These are phyloP conservation scores for Puya raimondii DNA, from an alignment of 176 grass and related monocot genomes.

Conservation along the genomic window DNA sequence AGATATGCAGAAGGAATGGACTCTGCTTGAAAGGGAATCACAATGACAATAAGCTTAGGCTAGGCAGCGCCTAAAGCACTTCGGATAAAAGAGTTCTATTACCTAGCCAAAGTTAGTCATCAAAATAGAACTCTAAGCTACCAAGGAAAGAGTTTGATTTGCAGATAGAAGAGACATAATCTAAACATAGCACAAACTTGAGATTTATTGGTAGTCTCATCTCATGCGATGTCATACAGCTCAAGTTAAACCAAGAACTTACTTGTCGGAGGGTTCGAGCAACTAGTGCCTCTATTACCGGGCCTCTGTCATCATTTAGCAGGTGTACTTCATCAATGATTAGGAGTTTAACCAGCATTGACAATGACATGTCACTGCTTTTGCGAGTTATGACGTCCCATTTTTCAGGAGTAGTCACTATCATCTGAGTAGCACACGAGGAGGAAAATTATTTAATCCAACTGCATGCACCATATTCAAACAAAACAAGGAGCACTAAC, in stretches of 20 bases:
- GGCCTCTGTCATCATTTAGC: constrained; percentile 95
- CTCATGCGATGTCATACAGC: not conserved
- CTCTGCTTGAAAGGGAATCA: too few relatives aligned
- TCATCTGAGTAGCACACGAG: constrained; percentile 58
- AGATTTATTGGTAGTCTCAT: not conserved
- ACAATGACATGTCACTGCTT: constrained; percentile 98
- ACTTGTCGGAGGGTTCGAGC: constrained; percentile 92
- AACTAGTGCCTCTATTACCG: constrained; percentile 94
- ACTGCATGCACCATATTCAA: constrained; percentile 7
- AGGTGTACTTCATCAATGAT: constrained; percentile 99
- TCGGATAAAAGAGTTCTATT: too few relatives aligned
- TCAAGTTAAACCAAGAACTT: not conserved
- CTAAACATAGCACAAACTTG: not conserved
- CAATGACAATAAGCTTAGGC: too few relatives aligned
- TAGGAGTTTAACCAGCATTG: constrained; percentile 91
- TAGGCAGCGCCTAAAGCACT: too few relatives aligned
- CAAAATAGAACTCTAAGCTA: too few relatives aligned
- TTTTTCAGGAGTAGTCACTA: constrained; percentile 97
- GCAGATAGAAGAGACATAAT: too few relatives aligned
- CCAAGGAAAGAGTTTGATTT: too few relatives aligned
- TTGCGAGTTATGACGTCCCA: constrained; percentile 99
- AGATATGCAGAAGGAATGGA: too few relatives aligned
- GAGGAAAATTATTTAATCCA: constrained; percentile 14
- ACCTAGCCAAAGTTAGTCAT: too few relatives aligned
- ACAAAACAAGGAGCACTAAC: constrained; percentile 26